Evolutionary conservation across 257 asterid genomes (phyloP), one percentile per base, ranked within the genome.

Genomic region (Salvia rosmarinus): DNA sequence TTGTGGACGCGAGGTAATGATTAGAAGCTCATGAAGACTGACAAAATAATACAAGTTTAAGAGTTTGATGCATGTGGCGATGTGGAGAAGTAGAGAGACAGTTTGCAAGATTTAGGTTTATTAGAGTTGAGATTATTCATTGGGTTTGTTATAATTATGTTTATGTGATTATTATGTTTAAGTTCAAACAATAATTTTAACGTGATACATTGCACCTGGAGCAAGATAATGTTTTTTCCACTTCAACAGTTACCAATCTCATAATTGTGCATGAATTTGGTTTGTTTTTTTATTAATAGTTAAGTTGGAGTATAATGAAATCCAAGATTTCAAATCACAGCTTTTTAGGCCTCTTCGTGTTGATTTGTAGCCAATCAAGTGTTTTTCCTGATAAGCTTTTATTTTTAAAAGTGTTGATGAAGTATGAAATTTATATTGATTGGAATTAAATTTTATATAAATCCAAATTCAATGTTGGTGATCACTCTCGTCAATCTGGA

Each of bases 1-100:
- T 55, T 72, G 85, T 78, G 88, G 95, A 90, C 85, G 77, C 88
- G 74, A 74, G 79, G 86, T 76, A 86, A 89, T 89, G 86, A 84
- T 89, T 89, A 75, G 90, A 69, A 71, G 65, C 54, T 67, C 78
- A 72, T 72, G 74, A 75, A 39, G 71, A 73, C 32, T 78, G 86
- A 81, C 77, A 72, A 79, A 83, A 79, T 73, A 80, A 85, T 84
- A 64, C 52, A 77, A 66, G 10, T 10, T 28, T 67, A n/a, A 67
- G 64, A 77, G 73, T 58, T 75, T 77, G 73, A 73, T 83, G 90
- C 97, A 90, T 87, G 95, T 90, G 97, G 68, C 76, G 79, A 81
- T 87, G 90, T 82, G 88, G 77, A 77, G 87, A 77, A 78, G 81
- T 55, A 61, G 81, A 63, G 76, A 75, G 83, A 76, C 88, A 80